Conservation (phyloP, 1,284 basidiomycete species). For the Rhodotorula sp. region DNA sequence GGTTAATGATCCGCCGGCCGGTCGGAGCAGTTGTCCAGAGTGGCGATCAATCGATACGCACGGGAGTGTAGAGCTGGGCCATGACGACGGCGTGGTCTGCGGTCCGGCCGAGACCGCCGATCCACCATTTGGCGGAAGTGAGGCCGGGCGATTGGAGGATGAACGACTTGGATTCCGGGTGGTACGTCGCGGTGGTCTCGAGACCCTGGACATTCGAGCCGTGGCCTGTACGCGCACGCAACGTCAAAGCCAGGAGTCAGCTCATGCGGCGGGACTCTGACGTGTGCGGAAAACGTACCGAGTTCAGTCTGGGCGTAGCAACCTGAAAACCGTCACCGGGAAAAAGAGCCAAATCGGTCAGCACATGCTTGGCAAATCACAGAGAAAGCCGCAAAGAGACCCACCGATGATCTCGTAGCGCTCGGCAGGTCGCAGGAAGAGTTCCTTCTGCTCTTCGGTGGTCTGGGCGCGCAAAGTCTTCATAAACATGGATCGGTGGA, state of each 20-base stretch:
- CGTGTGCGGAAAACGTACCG: constrained; percentile 45
- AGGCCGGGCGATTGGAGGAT: constrained; percentile 72
- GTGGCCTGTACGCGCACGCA: constrained; percentile 52
- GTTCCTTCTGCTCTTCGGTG: constrained; percentile 28
- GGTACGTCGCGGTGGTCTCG: constrained; percentile 74
- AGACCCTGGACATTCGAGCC: constrained; percentile 68
- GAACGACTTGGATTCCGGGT: constrained; percentile 66
- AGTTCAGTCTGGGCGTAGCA: constrained; percentile 53
- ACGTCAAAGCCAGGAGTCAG: not conserved
- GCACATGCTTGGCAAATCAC: too few relatives aligned
- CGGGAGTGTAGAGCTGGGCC: constrained; percentile 49
- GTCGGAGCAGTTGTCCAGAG: not conserved
- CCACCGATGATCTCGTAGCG: constrained; percentile 62
- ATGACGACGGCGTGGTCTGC: constrained; percentile 51
- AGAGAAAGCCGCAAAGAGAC: not conserved
- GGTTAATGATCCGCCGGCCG: too few relatives aligned
- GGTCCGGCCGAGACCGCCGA: constrained; percentile 49
- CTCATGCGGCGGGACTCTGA: too few relatives aligned
- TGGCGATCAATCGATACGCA: not conserved
- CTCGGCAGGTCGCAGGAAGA: constrained; percentile 22
- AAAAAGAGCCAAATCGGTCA: not conserved
- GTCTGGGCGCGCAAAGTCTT: constrained; percentile 28
- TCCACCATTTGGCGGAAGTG: constrained; percentile 71
- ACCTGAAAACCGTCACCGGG: not conserved
- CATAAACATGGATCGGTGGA: constrained; percentile 21